A percentile compares a stretch with the other conserved stretches of the same genome.
phyloP scores from a whole-genome alignment of 352 stramenopile genomes.

The Pythium phragmitis region DNA sequence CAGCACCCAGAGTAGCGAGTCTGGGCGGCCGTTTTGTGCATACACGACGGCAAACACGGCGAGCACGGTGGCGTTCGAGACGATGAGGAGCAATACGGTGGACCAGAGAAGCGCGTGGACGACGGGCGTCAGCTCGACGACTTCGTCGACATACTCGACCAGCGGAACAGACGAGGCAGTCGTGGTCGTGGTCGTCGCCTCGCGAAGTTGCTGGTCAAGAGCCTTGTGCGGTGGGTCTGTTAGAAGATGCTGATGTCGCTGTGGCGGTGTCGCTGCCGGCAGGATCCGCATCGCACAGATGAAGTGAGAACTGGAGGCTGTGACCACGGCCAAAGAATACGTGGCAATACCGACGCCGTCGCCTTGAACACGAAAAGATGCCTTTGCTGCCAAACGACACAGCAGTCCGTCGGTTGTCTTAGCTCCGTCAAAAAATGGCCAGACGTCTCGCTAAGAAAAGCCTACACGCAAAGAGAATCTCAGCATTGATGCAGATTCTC shows the following conservation, averaged over 20 bases:
- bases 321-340: too few species aligned
- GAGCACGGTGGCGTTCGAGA: conserved; percentile 14
- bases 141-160: conserved; percentile 1
- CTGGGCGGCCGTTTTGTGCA: background rate
- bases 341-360: too few species aligned
- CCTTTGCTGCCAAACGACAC: too few species aligned
- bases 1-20: conserved; percentile 17
- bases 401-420: too few species aligned
- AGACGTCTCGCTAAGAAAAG: too few species aligned
- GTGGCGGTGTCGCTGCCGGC: background rate
- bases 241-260: too few species aligned
- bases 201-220: background rate
- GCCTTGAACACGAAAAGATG: too few species aligned
- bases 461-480: too few species aligned
- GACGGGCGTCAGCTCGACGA: background rate
- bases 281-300: background rate
- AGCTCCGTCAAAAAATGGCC: too few species aligned
- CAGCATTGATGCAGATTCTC: too few species aligned
- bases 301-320: too few species aligned
- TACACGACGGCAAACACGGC: conserved; percentile 9
- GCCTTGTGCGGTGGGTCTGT: background rate
- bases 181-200: background rate
- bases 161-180: background rate
- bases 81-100: background rate
- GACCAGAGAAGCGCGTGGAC: background rate